Percentiles rank a stretch among this genome's conserved stretches.
These are phyloP conservation scores for Naganishia sp. DNA, from an alignment of 1,284 basidiomycete genomes.

Conservation along the genomic window DNA sequence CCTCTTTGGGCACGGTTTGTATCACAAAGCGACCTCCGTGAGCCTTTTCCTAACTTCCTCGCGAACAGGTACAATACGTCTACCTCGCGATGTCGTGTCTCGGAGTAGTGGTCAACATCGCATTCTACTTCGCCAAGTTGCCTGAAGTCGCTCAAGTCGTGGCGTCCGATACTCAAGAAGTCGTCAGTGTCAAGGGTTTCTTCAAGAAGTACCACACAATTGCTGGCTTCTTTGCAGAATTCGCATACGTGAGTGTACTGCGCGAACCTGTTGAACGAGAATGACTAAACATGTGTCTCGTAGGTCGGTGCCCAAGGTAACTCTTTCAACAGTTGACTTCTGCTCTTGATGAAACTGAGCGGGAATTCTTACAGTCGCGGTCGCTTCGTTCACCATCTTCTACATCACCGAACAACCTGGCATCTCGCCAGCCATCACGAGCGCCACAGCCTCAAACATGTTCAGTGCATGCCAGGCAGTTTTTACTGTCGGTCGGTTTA, in stretches of 20 bases:
- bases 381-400: slow-evolving; percentile 43
- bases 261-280: not conserved
- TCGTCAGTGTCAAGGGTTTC: slow-evolving; percentile 36
- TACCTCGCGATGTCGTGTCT: slow-evolving; percentile 42
- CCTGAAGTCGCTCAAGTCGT: slow-evolving; percentile 43
- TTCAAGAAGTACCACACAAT: slow-evolving; percentile 41
- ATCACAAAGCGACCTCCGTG: not conserved
- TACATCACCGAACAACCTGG: slow-evolving; percentile 40
- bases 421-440: slow-evolving; percentile 33
- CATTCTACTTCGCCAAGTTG: slow-evolving; percentile 40
- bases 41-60: too few relatives aligned
- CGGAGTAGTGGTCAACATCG: slow-evolving; percentile 39
- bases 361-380: slow-evolving; percentile 38
- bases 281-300: not conserved
- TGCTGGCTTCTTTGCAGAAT: slow-evolving; percentile 41
- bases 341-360: slow-evolving; percentile 32
- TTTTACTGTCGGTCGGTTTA: slow-evolving; percentile 46
- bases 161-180: slow-evolving; percentile 35
- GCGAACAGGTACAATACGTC: slow-evolving; percentile 43
- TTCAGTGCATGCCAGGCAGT: slow-evolving; percentile 44
- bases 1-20: slow-evolving; percentile 31
- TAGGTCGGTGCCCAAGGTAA: slow-evolving; percentile 22
- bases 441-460: slow-evolving; percentile 40
- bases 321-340: not conserved
- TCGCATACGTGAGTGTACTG: slow-evolving; percentile 31